Conservation (phyloP, 371 early-diverging fungal genomes). For the Mucor saturninus region DNA sequence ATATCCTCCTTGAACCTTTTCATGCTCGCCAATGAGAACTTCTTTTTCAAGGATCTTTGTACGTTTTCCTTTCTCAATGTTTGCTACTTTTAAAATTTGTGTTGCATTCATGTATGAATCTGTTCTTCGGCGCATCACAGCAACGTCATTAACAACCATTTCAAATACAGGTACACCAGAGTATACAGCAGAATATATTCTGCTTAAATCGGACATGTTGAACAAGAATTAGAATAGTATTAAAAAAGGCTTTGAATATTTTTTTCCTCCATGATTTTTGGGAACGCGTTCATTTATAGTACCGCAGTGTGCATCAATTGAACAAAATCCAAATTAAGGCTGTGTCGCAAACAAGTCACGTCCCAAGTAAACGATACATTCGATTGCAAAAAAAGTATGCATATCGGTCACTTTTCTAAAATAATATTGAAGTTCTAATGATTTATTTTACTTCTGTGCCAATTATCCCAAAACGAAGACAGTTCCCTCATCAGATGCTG, state of each 20-base stretch:
- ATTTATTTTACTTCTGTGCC: too few species aligned
- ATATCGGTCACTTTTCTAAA: too few species aligned
- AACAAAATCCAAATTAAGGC: background rate
- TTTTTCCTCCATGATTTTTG: background rate
- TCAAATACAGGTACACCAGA: slow-evolving; percentile 88
- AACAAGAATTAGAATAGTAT: background rate
- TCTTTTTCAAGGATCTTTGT: slow-evolving; percentile 94
- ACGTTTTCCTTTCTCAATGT: slow-evolving; percentile 89
- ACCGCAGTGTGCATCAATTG: background rate
- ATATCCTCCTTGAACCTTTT: slow-evolving; percentile 98
- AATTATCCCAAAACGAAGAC: too few species aligned
- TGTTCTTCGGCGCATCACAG: slow-evolving; percentile 88
- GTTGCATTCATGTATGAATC: slow-evolving; percentile 96
- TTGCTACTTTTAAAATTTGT: slow-evolving; percentile 96
- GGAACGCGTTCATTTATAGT: background rate
- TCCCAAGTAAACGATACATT: background rate
- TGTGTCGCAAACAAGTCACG: background rate
- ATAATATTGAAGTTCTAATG: too few species aligned
- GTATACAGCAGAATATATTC: slow-evolving; percentile 76
- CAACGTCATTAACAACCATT: slow-evolving; percentile 79
- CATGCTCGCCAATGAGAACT: slow-evolving; percentile 82
- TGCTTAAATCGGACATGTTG: slow-evolving; percentile 25
- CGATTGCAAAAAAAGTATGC: too few species aligned
- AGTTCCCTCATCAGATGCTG: too few species aligned
- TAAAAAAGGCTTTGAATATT: background rate